A percentile compares a stretch with the other conserved stretches of the same genome.
Evolutionary conservation across 2,329 filamentous ascomycete species (phyloP).

Genomic region (Fonsecaea multimorphosa): DNA sequence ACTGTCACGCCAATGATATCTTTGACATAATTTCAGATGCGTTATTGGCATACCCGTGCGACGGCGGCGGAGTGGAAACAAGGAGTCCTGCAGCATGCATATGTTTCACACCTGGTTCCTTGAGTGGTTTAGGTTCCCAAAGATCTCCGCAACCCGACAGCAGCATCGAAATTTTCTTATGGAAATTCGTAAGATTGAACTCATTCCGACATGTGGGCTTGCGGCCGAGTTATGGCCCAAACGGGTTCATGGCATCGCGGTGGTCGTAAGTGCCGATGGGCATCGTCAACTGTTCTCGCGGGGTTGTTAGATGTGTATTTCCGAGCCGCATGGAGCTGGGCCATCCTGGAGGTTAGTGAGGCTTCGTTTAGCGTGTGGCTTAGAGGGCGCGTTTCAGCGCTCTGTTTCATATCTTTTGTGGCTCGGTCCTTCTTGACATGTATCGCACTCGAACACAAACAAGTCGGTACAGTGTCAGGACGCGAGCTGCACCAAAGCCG

Average conservation of each 20-base stretch:
- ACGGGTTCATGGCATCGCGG: neutral
- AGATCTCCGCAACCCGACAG: neutral
- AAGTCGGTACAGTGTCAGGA: neutral
- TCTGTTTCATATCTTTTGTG: slow-evolving; percentile 18
- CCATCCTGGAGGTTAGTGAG: slow-evolving; percentile 14
- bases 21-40: slow-evolving; percentile 31
- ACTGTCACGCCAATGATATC: slow-evolving; percentile 21
- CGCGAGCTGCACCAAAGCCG: slow-evolving; percentile 2
- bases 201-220: slow-evolving; percentile 4
- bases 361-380: slow-evolving; percentile 27
- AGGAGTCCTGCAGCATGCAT: slow-evolving; percentile 34
- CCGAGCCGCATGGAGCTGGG: slow-evolving; percentile 12
- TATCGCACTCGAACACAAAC: neutral
- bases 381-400: slow-evolving; percentile 27
- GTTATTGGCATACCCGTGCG: slow-evolving; percentile 24
- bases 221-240: neutral
- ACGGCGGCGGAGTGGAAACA: slow-evolving; percentile 30
- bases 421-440: slow-evolving; percentile 20
- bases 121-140: slow-evolving; percentile 6
- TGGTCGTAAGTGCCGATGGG: slow-evolving; percentile 9
- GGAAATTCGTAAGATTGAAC: slow-evolving; percentile 22
- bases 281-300: neutral
- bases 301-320: slow-evolving; percentile 1
- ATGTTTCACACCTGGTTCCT: slow-evolving; percentile 33
- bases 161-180: slow-evolving; percentile 1